Conservation (phyloP, 352 stramenopile species). For the Phytophthora quininea region DNA sequence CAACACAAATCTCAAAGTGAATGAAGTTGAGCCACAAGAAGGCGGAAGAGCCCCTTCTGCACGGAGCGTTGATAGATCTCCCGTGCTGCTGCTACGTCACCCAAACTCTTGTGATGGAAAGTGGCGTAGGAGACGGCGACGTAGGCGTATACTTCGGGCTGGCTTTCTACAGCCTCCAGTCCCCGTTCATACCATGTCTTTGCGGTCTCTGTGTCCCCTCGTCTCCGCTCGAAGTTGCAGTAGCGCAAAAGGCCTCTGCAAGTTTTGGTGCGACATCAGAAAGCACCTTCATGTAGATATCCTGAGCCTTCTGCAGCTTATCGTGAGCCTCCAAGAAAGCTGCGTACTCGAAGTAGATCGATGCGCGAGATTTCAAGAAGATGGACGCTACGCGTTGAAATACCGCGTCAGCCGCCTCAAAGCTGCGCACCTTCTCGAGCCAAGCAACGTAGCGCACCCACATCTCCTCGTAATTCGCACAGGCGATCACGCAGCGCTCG, state of each 20-base stretch:
- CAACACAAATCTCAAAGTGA: slow-evolving; percentile 65
- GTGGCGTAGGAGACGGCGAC: slow-evolving; percentile 63
- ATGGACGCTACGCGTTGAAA: slow-evolving; percentile 67
- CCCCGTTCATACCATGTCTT: slow-evolving; percentile 63
- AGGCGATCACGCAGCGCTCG: slow-evolving; percentile 82
- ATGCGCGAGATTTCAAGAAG: slow-evolving; percentile 77
- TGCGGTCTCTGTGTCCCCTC: slow-evolving; percentile 51
- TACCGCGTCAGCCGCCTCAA: slow-evolving; percentile 67
- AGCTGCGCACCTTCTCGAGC: slow-evolving; percentile 58
- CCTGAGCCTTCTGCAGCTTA: slow-evolving; percentile 55
- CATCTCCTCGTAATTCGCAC: slow-evolving; percentile 84
- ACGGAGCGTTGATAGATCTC: slow-evolving; percentile 50
- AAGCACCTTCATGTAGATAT: slow-evolving; percentile 64
- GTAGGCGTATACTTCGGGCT: slow-evolving; percentile 55
- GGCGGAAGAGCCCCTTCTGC: slow-evolving; percentile 48
- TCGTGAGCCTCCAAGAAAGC: slow-evolving; percentile 67
- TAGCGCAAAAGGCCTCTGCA: slow-evolving; percentile 66
- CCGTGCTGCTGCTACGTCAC: slow-evolving; percentile 46
- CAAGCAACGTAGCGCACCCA: slow-evolving; percentile 77
- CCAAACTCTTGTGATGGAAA: slow-evolving; percentile 58
- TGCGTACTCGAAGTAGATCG: slow-evolving; percentile 79
- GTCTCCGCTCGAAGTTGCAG: slow-evolving; percentile 77
- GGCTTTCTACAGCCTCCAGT: slow-evolving; percentile 44
- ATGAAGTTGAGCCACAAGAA: slow-evolving; percentile 74
- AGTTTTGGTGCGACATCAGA: slow-evolving; percentile 60